These are phyloP conservation scores for Trichophyton schoenleinii DNA, from an alignment of 2,329 filamentous ascomycete species.

Conservation along the genomic window DNA sequence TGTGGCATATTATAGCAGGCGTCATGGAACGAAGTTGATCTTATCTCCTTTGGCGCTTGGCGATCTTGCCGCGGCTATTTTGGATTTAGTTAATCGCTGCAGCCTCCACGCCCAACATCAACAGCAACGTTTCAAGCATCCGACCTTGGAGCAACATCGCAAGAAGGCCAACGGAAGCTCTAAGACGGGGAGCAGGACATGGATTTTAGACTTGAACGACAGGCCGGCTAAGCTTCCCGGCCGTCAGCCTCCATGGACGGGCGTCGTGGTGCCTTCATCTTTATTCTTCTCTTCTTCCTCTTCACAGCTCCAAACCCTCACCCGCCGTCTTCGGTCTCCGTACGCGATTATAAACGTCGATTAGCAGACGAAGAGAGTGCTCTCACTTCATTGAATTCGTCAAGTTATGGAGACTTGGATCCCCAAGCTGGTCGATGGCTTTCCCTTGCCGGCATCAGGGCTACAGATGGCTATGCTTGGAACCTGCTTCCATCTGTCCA, in stretches of 20 bases:
- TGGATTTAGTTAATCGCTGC: neutral
- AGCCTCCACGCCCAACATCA: neutral
- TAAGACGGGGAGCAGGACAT: constrained; percentile 9
- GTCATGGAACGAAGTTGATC: neutral
- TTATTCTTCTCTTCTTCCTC: constrained; percentile 42
- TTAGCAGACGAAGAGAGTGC: constrained; percentile 40
- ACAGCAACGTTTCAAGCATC: neutral
- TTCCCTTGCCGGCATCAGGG: constrained; percentile 65
- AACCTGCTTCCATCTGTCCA: constrained; percentile 55
- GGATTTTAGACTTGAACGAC: constrained; percentile 6
- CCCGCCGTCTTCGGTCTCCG: constrained; percentile 28
- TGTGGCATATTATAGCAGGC: neutral
- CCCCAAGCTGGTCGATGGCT: constrained; percentile 39
- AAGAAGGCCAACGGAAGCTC: neutral
- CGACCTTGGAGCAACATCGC: neutral
- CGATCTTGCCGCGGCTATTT: neutral
- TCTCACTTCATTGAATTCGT: constrained; percentile 38
- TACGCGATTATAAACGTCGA: constrained; percentile 35
- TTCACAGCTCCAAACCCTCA: constrained; percentile 39
- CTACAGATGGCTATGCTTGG: constrained; percentile 67
- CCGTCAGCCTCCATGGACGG: constrained; percentile 31
- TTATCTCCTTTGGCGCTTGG: constrained; percentile 1
- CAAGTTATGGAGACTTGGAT: constrained; percentile 42
- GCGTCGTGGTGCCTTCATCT: constrained; percentile 37
- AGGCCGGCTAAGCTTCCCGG: constrained; percentile 12